Base-by-base conservation (phyloP, 2,329 filamentous ascomycete species). In the Neofusicoccum sp. region DNA sequence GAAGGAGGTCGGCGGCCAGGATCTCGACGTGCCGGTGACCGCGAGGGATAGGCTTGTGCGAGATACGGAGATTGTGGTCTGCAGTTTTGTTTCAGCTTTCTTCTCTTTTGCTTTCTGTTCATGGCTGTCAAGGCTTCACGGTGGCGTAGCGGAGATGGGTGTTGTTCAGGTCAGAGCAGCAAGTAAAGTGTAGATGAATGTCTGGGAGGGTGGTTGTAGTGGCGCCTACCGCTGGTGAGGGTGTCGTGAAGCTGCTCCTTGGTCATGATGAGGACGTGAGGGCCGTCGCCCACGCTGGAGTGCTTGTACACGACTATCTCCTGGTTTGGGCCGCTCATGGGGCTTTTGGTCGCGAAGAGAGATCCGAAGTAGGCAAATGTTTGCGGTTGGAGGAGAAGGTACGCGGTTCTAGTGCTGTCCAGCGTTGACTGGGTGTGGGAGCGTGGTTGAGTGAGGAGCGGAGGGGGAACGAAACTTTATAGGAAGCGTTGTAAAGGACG, bases 301-400 rank as follows among this genome's bases (percentile, higher is more conserved):
- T 56, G 51, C 28, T 24, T 56, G 51, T 56, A 56, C 4, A 56
- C 51, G 38, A 56, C n/a, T 14, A 56, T 20, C 8, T 56, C 51
- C 38, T 56, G 36, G 9, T 34, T 33, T 9, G 28, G 12, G n/a
- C 20, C 26, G 28, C 26, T 43, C 51, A 56, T 44, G 6, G 26
- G 14, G 51, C 8, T 12, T 4, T n/a, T 44, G 14, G n/a, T 31
- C 20, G 20, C 36, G 36, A 43, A n/a, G n/a, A 33, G 38, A 5
- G 3, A 4, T 31, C 30, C n/a, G 30, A 33, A 33, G 36, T 43
- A 56, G n/a, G 20, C 6, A 28, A 43, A 43, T 14, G 26, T 56
- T 14, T 14, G 8, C 1, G 38, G 28, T n/a, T 33, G 51, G 8
- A 56, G 51, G 9, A 56, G 30, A 5, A 2, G 6, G 26, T 7